phyloP scores from a whole-genome alignment of 1,284 basidiomycete species.

The Cerioporus squamosus region DNA sequence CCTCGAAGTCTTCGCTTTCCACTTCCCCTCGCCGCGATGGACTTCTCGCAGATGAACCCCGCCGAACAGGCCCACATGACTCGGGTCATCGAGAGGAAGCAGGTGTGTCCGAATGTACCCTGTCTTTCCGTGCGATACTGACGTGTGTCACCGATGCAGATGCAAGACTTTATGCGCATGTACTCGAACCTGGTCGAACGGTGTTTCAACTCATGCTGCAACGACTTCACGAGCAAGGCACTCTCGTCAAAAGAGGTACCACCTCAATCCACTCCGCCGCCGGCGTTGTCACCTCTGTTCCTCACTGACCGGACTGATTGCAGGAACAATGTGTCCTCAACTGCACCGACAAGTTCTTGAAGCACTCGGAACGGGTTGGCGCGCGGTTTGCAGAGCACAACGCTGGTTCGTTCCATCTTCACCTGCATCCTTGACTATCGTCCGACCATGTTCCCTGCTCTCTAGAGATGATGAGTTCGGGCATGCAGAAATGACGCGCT shows the following conservation, averaged over 20 bases:
- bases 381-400: conserved; percentile 92
- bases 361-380: conserved; percentile 94
- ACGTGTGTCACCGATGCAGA: conserved; percentile 53
- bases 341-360: conserved; percentile 94
- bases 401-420: conserved; percentile 67
- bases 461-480: conserved; percentile 39
- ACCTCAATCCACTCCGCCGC: background rate
- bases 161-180: conserved; percentile 97
- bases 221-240: conserved; percentile 96
- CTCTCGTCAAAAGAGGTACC: conserved; percentile 91
- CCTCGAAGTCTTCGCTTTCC: background rate
- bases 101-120: conserved; percentile 55
- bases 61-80: conserved; percentile 92
- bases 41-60: conserved; percentile 83
- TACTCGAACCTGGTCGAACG: conserved; percentile 97
- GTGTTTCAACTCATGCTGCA: conserved; percentile 94
- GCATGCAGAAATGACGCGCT: conserved; percentile 14
- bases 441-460: background rate
- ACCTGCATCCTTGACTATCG: background rate
- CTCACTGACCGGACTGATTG: background rate
- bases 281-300: conserved; percentile 1
- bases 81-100: conserved; percentile 91
- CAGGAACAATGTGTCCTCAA: conserved; percentile 76
- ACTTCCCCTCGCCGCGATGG: conserved; percentile 54
- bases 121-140: conserved; percentile 6